Evolutionary conservation across 495 filamentous ascomycete species (phyloP).

Genomic region (Parathielavia appendiculata): DNA sequence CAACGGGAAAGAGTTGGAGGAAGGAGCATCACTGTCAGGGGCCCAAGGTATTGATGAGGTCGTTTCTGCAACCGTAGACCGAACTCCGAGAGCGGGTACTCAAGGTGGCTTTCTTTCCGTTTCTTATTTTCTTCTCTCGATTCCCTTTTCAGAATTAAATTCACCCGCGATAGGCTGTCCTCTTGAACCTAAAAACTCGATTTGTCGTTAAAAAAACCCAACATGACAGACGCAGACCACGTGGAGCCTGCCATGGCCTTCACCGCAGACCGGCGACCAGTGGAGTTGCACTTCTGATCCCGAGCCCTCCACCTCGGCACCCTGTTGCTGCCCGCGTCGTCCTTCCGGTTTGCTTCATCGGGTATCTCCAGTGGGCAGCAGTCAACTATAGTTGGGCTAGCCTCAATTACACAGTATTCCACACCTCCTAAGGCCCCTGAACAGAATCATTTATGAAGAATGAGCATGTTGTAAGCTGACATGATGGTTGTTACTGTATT

Average conservation of each 20-base stretch:
- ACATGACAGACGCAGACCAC: constrained; percentile 8
- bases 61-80: not conserved
- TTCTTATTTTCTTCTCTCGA: not conserved
- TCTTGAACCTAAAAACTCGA: constrained; percentile 2
- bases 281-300: constrained; percentile 7
- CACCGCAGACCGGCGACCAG: constrained; percentile 25
- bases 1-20: not conserved
- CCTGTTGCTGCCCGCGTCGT: not conserved
- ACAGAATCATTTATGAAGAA: too few relatives aligned
- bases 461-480: too few relatives aligned
- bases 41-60: constrained; percentile 9
- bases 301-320: not conserved
- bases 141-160: constrained; percentile 4
- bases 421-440: too few relatives aligned
- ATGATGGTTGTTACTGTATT: too few relatives aligned
- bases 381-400: too few relatives aligned
- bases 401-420: too few relatives aligned
- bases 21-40: not conserved
- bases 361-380: not conserved
- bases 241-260: constrained; percentile 24
- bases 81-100: not conserved
- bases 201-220: constrained; percentile 4
- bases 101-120: constrained; percentile 1
- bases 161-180: constrained; percentile 9
- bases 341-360: not conserved